These are phyloP conservation scores for Thalassia testudinum DNA, from an alignment of 116 monocot genomes.

Conservation along the genomic window DNA sequence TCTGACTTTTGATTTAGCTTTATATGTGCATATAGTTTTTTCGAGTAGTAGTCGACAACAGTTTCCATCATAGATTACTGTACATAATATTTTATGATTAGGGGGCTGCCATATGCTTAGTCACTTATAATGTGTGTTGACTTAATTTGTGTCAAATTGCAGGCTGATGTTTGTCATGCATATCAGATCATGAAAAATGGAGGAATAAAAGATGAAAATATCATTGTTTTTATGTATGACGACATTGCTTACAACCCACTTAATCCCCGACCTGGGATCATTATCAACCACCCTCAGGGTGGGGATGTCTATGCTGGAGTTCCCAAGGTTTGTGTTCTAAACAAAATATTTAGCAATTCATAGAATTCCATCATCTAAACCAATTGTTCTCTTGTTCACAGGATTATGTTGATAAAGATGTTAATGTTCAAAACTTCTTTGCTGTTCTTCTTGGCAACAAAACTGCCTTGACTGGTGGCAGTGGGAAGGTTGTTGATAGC, in stretches of 20 bases:
- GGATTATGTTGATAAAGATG: slow-evolving; percentile 62
- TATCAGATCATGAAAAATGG: slow-evolving; percentile 63
- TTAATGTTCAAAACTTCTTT: slow-evolving; percentile 46
- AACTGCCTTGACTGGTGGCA: slow-evolving; percentile 54
- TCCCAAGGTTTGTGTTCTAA: slow-evolving; percentile 51
- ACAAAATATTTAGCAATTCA: neutral
- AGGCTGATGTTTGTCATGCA: slow-evolving; percentile 92
- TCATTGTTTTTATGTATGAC: slow-evolving; percentile 86
- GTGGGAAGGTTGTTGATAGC: slow-evolving; percentile 81
- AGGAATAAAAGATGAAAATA: slow-evolving; percentile 84
- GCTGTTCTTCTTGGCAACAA: slow-evolving; percentile 67
- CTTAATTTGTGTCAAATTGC: too few relatives aligned
- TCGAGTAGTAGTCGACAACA: too few relatives aligned
- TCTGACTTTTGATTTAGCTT: too few relatives aligned
- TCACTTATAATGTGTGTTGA: too few relatives aligned
- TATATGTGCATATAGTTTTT: too few relatives aligned
- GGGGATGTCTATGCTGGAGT: slow-evolving; percentile 71
- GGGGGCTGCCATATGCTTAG: too few relatives aligned
- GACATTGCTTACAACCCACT: slow-evolving; percentile 65
- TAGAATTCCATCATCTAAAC: neutral
- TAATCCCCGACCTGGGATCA: slow-evolving; percentile 52
- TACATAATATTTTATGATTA: too few relatives aligned
- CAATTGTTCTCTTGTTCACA: slow-evolving; percentile 10
- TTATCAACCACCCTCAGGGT: slow-evolving; percentile 79
- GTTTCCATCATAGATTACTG: too few relatives aligned